These are phyloP conservation scores for Epichloe uncinata DNA, from an alignment of 2,329 filamentous ascomycete species.

Conservation along the genomic window DNA sequence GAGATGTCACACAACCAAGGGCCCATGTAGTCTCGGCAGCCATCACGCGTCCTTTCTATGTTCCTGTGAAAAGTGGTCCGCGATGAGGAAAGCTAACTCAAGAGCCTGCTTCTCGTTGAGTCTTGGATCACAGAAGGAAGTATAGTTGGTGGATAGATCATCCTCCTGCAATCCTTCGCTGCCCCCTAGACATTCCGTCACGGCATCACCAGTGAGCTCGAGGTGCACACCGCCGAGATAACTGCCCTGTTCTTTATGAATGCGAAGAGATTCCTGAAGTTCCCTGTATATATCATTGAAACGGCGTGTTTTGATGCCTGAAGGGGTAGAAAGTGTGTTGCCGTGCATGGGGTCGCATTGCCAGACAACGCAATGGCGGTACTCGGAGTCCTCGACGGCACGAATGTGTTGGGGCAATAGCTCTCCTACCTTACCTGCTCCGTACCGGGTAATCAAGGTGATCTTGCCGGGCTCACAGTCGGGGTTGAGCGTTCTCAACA, in stretches of 20 bases:
- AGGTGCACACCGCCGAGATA: slow-evolving; percentile 91
- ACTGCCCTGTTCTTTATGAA: slow-evolving; percentile 72
- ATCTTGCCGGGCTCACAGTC: slow-evolving; percentile 75
- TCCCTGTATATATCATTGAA: slow-evolving; percentile 87
- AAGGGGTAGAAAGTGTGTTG: slow-evolving; percentile 53
- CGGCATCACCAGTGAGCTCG: slow-evolving; percentile 87
- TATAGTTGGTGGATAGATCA: slow-evolving; percentile 82
- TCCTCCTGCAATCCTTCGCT: slow-evolving; percentile 78
- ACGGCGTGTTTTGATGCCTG: slow-evolving; percentile 80
- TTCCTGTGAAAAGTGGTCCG: slow-evolving; percentile 53
- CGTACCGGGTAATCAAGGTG: slow-evolving; percentile 92
- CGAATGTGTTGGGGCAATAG: slow-evolving; percentile 78
- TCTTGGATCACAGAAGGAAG: slow-evolving; percentile 87
- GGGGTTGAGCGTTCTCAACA: slow-evolving; percentile 82
- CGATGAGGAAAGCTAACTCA: slow-evolving; percentile 86
- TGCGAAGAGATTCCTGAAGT: slow-evolving; percentile 66
- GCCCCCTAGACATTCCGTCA: slow-evolving; percentile 95
- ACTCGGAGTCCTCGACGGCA: slow-evolving; percentile 70
- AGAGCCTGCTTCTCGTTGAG: slow-evolving; percentile 97
- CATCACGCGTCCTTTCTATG: slow-evolving; percentile 9
- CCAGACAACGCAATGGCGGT: slow-evolving; percentile 62
- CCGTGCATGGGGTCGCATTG: slow-evolving; percentile 99
- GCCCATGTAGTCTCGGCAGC: too few species aligned
- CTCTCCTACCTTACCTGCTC: slow-evolving; percentile 58
- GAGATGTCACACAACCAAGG: too few species aligned